Percentiles rank a stretch among this genome's conserved stretches.
Conservation (phyloP, 73 alveolate species). For the Loxodes magnus region DNA sequence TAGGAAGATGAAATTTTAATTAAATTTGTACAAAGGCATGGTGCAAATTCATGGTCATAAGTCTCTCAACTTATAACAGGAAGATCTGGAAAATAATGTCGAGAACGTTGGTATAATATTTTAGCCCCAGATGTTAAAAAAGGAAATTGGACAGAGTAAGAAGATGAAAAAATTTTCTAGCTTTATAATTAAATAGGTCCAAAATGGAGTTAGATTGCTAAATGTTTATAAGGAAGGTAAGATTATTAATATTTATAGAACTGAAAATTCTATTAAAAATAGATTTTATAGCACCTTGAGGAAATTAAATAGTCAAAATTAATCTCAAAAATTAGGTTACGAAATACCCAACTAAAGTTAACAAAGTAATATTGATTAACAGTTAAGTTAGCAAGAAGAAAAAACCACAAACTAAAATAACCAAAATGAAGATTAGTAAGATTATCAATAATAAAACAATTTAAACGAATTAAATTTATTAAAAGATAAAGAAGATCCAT, state of each 20-base stretch:
- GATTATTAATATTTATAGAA: too few species aligned
- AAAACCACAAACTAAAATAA: too few species aligned
- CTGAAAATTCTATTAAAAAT: constrained; percentile 75
- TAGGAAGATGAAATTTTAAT: constrained; percentile 51
- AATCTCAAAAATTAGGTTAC: too few species aligned
- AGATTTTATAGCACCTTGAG: constrained; percentile 31
- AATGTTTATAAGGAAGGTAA: constrained; percentile 49
- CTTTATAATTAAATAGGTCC: constrained; percentile 58
- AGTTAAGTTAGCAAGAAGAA: too few species aligned
- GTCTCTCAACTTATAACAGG: constrained; percentile 51
- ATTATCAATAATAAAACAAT: too few species aligned
- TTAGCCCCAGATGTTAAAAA: constrained; percentile 82
- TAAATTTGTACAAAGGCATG: constrained; percentile 56
- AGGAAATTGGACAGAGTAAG: constrained; percentile 78
- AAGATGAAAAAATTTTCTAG: constrained; percentile 53
- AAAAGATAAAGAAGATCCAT: too few species aligned
- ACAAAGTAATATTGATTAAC: too few species aligned
- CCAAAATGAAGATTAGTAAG: too few species aligned
- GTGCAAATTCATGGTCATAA: constrained; percentile 54
- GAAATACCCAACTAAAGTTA: too few species aligned
- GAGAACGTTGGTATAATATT: constrained; percentile 94
- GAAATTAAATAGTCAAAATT: constrained; percentile 5
- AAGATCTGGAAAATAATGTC: constrained; percentile 88
- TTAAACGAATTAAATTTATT: too few species aligned
- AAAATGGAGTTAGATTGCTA: constrained; percentile 69